Evolutionary conservation across 176 grass and related monocot genomes (phyloP).

Genomic region (Chloris gayana): DNA sequence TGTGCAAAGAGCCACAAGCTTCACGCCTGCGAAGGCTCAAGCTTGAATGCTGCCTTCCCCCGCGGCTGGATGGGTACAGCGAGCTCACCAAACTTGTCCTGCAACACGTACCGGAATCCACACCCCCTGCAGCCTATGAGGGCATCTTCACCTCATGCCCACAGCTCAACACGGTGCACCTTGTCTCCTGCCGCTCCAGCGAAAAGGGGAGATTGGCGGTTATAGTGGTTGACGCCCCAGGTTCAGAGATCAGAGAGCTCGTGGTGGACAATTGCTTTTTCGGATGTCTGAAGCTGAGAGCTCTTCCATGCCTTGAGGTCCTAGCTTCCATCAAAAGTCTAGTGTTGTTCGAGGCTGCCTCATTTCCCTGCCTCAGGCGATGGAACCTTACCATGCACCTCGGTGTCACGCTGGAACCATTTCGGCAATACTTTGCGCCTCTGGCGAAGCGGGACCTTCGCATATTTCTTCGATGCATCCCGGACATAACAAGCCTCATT

Average conservation of each 20-base stretch:
- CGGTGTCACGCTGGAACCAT: background rate
- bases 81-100: background rate
- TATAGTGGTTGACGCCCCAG: background rate
- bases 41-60: background rate
- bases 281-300: background rate
- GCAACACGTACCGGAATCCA: background rate
- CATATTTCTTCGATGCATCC: background rate
- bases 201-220: too few species aligned
- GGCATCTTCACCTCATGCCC: background rate
- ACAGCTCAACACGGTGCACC: background rate
- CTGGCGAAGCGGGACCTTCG: background rate
- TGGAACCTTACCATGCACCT: background rate
- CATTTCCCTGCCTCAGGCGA: background rate
- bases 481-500: background rate
- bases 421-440: background rate
- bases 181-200: too few species aligned
- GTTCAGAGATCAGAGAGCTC: constrained; percentile 17
- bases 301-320: constrained; percentile 10
- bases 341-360: background rate
- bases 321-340: background rate
- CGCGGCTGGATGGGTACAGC: background rate
- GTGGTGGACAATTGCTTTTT: background rate
- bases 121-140: background rate
- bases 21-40: constrained; percentile 24
- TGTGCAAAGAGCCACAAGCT: constrained; percentile 15